Base-by-base conservation (phyloP, 192 early-diverging fungal species). In the Linnemannia zychae region DNA sequence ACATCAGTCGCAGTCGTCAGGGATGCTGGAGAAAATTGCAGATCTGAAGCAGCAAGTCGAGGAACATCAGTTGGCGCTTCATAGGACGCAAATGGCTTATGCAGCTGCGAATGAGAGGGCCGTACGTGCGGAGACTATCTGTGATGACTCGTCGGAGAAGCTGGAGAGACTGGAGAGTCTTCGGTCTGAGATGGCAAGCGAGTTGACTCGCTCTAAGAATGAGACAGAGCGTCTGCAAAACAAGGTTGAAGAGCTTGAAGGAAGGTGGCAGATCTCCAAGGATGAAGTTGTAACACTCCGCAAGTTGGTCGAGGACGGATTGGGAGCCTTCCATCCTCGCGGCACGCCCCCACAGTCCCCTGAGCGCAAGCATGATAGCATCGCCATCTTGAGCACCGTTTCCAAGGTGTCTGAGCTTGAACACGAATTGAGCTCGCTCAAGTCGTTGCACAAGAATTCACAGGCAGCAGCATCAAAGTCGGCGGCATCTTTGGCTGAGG, bases 211-310 rank as follows among this genome's bases (percentile, higher is more conserved):
- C 11, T 79, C 65, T 69, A 79, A 67, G 63, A 47, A 75, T 12
- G 89, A 90, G 38, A 65, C 82, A 7, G 87, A 82, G 44, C 87
- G 89, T 65, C 49, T 84, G 52, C 78, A 87, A 17, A 67, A 78
- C 38, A 84, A 81, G 71, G 81, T 82, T 5, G 78, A 87, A 20
- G 89, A 90, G 18, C 66, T 87, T 7, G 89, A 90, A 53, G 53
- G 81, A 20, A 40, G 88, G 37, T 90, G 78, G 71, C 75, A 79
- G 15, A 82, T 83, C 65, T 78, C 89, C 17, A 85, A 87, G 66
- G 85, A 90, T 66, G 89, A 90, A 46, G 87, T 81, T 16, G 75
- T 79, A 37, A 82, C 84, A 12, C 83, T 90, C 4, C 84, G 85
- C 52, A 83, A 76, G 37, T 68, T 90, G 77, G 84, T 90, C 9